Conservation (phyloP, 2,329 filamentous ascomycete genomes). For the Talaromyces rugulosus region DNA sequence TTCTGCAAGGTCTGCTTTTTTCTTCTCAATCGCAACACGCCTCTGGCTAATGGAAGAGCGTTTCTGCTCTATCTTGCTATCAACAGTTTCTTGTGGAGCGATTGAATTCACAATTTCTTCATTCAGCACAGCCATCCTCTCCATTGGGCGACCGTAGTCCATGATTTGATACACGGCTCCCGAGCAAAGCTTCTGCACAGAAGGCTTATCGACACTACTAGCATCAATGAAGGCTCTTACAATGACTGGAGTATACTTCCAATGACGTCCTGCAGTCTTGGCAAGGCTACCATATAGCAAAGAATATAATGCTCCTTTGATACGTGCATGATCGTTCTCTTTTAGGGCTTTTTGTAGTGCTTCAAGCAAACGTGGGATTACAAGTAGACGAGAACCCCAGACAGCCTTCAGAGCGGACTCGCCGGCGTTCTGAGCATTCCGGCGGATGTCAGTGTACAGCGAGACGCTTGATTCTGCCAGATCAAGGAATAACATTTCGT, state of each 20-base stretch:
- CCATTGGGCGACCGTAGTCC: slow-evolving; percentile 85
- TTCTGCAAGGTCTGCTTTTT: slow-evolving; percentile 74
- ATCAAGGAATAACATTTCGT: slow-evolving; percentile 79
- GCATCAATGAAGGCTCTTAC: slow-evolving; percentile 88
- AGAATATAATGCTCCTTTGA: slow-evolving; percentile 92
- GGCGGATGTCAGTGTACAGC: slow-evolving; percentile 89
- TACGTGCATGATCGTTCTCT: slow-evolving; percentile 77
- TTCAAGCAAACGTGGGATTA: slow-evolving; percentile 82
- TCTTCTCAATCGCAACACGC: slow-evolving; percentile 71
- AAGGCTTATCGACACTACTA: slow-evolving; percentile 85
- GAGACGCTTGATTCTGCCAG: slow-evolving; percentile 87
- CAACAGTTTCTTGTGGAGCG: slow-evolving; percentile 63
- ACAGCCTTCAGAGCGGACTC: slow-evolving; percentile 92
- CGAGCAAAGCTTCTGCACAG: slow-evolving; percentile 82
- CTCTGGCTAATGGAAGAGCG: slow-evolving; percentile 71
- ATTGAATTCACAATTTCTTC: slow-evolving; percentile 66
- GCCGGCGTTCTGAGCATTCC: slow-evolving; percentile 84
- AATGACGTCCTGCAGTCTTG: slow-evolving; percentile 84
- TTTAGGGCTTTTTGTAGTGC: slow-evolving; percentile 74
- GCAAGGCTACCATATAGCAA: slow-evolving; percentile 82
- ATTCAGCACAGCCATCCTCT: slow-evolving; percentile 80
- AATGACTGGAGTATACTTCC: slow-evolving; percentile 88
- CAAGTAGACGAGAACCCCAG: slow-evolving; percentile 78
- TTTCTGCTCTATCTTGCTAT: slow-evolving; percentile 52
- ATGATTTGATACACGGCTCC: slow-evolving; percentile 80